Base-by-base conservation (phyloP, 2,329 filamentous ascomycete species). In the Drechslerella coelobrocha region DNA sequence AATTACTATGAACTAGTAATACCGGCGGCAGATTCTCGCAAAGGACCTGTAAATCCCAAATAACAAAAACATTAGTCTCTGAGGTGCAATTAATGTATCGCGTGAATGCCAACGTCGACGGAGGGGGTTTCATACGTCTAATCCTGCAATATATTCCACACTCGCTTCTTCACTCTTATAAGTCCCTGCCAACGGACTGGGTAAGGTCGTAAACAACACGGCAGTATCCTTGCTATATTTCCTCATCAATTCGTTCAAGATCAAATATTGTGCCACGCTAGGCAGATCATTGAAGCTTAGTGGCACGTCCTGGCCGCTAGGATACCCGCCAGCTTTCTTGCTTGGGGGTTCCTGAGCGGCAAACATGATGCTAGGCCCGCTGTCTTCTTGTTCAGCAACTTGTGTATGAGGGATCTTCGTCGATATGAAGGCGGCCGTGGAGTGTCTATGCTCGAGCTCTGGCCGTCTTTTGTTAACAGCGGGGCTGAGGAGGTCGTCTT, bases 261-360 rank as follows among this genome's bases (percentile, higher is more conserved):
- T 92, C 34, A 95, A 80, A 78, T 96, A 90, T 77, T 95, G 91
- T 1, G 91, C 91, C 14, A 90, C 86, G 75, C 89, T 90, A 0
- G 91, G 91, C 2, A 96, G 81, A 76, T 95, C 90, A 75, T 96
- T 95, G 81, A 96, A 96, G 1, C 87, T 91, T 1, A 95, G 81
- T 0, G 90, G 84, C 2, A 91, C 79, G 1, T 85, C 83, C 56
- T 87, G 86, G 21, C 85, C 84, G 2, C 85, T 84, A 0, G 83
- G 83, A 73, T 81, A 85, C 7, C 83, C 83, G 1, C 79, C 78
- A 24, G 81, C 79, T 17, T 63, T 75, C 76, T 39, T 50, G 68
- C 72, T 61, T 76, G 78, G 24, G 77, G 77, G 76, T 74, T 79
- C 77, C 3, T 79, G 77, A 56, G 87, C 82, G 8, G 85, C 86